phyloP scores from a whole-genome alignment of 2,329 filamentous ascomycete species.

The Stemphylium beticola region DNA sequence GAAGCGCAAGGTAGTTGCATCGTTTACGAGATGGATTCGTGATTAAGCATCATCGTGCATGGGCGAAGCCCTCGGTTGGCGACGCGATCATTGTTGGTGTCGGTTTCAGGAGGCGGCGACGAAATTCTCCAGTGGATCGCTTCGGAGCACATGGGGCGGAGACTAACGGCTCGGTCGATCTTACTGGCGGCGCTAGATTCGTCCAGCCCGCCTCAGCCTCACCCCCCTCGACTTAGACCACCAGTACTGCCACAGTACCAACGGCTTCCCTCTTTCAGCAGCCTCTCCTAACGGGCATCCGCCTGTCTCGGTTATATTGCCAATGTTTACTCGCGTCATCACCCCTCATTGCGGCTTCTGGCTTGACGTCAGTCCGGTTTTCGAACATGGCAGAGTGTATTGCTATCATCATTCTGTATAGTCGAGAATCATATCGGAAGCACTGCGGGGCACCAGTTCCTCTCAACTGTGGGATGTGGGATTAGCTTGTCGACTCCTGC shows the following conservation, averaged over 20 bases:
- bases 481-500: not conserved
- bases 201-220: slow-evolving; percentile 10
- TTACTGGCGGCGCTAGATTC: slow-evolving; percentile 2
- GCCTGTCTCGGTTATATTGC: not conserved
- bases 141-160: slow-evolving; percentile 1
- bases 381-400: not conserved
- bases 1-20: not conserved
- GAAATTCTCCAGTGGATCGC: slow-evolving; percentile 4
- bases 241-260: slow-evolving; percentile 1
- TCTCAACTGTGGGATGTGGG: not conserved
- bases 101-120: slow-evolving; percentile 1
- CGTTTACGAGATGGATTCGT: not conserved
- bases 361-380: slow-evolving; percentile 1
- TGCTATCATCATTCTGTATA: not conserved
- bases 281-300: not conserved
- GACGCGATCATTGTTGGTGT: not conserved
- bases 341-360: not conserved
- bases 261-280: slow-evolving; percentile 3
- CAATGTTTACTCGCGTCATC: not conserved
- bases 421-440: not conserved
- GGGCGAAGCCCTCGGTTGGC: not conserved
- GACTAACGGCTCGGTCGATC: slow-evolving; percentile 19
- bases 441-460: not conserved
- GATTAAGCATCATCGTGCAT: not conserved
- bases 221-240: not conserved